Evolutionary conservation across 2,329 filamentous ascomycete species (phyloP), one percentile per base, ranked within the genome.

Genomic region (Botryotinia convoluta): DNA sequence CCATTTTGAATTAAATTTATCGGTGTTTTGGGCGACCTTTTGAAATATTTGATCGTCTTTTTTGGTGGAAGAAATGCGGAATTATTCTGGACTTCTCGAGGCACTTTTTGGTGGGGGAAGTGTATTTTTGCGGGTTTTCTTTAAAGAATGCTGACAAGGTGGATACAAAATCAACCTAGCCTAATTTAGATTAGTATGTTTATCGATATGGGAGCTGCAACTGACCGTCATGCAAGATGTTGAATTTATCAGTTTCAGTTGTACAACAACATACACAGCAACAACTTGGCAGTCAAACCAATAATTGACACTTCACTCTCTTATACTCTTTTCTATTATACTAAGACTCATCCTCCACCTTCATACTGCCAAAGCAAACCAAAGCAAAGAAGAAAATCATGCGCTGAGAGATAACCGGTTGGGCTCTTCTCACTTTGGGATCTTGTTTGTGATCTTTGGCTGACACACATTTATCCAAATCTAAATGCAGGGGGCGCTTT

Each of bases 1-100:
- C 90, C 90, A 92, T 92, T 76, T 78, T 86, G 78, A 75, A 90
- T 44, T 70, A 32, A 48, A 60, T 44, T 65, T 48, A 64, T 73
- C 22, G 35, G 35, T 35, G 20, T 68, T 51, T 73, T 60, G 20
- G 60, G 65, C 62, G 35, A 12, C 32, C 35, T 59, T 61, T 45
- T 71, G 44, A 20, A 32, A 62, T 22, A 37, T 42, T 14, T 14
- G 48, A 69, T 69, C n/a, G 51, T 54, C 60, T 42, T 35, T 51
- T 51, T 18, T 26, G 60, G 22, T 18, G 48, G 48, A 68, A 69
- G 65, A 44, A 26, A 69, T 57, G 48, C 26, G 65, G 65, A 69
- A 42, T 69, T 69, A 69, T 69, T 69, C 65, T 69, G 65, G 48
- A 68, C 65, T 68, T 57, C 65, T 42, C n/a, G 37, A 68, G 35